Percentiles rank a stretch among this genome's conserved stretches.
Conservation (phyloP, 2,329 filamentous ascomycete species). For the Coniella vitis region DNA sequence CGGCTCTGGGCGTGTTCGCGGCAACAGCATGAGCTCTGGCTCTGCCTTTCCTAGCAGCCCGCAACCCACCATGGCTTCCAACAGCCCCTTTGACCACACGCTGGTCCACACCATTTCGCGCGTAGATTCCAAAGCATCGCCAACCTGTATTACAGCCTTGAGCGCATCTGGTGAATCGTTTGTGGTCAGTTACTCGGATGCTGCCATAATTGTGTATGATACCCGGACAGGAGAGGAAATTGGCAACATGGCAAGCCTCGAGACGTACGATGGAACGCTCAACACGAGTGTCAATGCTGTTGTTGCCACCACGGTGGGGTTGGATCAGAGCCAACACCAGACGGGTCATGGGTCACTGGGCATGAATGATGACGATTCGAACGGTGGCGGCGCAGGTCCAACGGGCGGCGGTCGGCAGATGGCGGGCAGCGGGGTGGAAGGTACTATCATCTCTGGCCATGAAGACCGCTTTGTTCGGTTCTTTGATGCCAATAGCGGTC, state of each 20-base stretch:
- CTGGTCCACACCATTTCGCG: conserved; percentile 81
- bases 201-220: conserved; percentile 85
- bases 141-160: conserved; percentile 90
- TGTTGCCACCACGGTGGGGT: conserved; percentile 75
- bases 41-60: conserved; percentile 87
- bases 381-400: conserved; percentile 62
- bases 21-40: conserved; percentile 90
- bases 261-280: conserved; percentile 82
- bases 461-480: conserved; percentile 95
- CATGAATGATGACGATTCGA: conserved; percentile 58
- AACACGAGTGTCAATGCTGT: conserved; percentile 83
- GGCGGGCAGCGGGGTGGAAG: conserved; percentile 76
- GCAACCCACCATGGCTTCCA: conserved; percentile 79
- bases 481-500: conserved; percentile 98
- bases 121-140: conserved; percentile 60
- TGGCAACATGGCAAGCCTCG: conserved; percentile 84
- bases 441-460: conserved; percentile 91
- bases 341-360: conserved; percentile 44
- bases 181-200: conserved; percentile 87
- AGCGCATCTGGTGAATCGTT: conserved; percentile 78
- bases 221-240: conserved; percentile 87
- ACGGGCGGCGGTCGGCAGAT: conserved; percentile 61
- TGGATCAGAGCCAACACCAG: conserved; percentile 61
- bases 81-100: conserved; percentile 79
- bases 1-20: conserved; percentile 68